Percentiles rank a stretch among this genome's conserved stretches.
Conservation (phyloP, 306 rosid species). For the Dalbergia oliveri region DNA sequence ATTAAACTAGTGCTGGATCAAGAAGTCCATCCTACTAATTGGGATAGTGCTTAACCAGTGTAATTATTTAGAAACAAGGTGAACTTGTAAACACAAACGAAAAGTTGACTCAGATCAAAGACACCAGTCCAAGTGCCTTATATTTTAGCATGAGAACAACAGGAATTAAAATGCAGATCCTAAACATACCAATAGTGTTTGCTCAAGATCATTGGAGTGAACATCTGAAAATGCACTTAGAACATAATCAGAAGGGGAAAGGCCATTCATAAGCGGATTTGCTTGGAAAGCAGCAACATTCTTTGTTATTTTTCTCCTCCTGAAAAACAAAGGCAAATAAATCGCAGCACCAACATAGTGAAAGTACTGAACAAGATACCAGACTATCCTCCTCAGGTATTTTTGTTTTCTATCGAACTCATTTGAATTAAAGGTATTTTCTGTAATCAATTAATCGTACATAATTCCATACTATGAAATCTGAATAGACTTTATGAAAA, state of each 20-base stretch:
- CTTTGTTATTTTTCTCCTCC: slow-evolving; percentile 66
- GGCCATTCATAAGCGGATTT: slow-evolving; percentile 76
- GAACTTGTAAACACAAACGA: background rate
- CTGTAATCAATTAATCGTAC: background rate
- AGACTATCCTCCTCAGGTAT: background rate
- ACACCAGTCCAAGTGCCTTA: slow-evolving; percentile 11
- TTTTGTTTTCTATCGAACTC: background rate
- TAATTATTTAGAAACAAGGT: background rate
- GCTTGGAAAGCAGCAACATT: slow-evolving; percentile 62
- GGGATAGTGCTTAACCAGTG: background rate
- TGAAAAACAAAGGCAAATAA: slow-evolving; percentile 54
- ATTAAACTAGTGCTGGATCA: slow-evolving; percentile 3
- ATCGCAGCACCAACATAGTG: slow-evolving; percentile 34
- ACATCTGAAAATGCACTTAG: slow-evolving; percentile 80
- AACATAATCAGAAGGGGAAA: slow-evolving; percentile 82
- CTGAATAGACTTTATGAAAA: background rate
- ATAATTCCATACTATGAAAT: background rate
- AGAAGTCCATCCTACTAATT: slow-evolving; percentile 6
- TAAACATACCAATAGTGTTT: slow-evolving; percentile 80
- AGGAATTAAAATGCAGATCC: slow-evolving; percentile 31
- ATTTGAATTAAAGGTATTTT: slow-evolving; percentile 1
- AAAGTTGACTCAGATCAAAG: slow-evolving; percentile 12
- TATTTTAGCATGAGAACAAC: slow-evolving; percentile 21
- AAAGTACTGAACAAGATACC: slow-evolving; percentile 20
- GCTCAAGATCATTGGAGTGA: slow-evolving; percentile 89